These are phyloP conservation scores for Pontederia paniculata DNA, from an alignment of 176 grass and related monocot species.

Conservation along the genomic window DNA sequence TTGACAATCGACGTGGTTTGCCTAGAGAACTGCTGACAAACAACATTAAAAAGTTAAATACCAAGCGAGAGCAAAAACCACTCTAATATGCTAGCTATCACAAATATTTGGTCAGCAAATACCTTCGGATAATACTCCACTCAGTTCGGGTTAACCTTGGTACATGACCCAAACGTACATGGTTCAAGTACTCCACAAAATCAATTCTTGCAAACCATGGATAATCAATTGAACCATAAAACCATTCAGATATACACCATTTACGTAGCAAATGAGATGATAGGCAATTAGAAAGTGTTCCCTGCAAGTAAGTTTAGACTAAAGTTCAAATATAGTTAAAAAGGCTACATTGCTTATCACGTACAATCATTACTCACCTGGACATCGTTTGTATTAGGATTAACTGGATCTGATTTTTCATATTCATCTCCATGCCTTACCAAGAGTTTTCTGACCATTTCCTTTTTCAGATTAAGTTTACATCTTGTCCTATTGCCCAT, in stretches of 20 bases:
- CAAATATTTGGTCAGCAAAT: not conserved
- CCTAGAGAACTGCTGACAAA: conserved; percentile 58
- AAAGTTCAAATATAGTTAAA: not conserved
- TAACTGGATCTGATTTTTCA: not conserved
- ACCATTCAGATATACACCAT: conserved; percentile 78
- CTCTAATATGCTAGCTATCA: conserved; percentile 6
- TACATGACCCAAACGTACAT: conserved; percentile 43
- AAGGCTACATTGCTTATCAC: conserved; percentile 10
- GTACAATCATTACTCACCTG: conserved; percentile 4
- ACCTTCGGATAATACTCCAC: conserved; percentile 63
- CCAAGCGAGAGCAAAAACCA: conserved; percentile 6
- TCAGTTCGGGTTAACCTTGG: conserved; percentile 44
- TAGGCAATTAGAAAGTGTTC: conserved; percentile 31
- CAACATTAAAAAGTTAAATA: conserved; percentile 1
- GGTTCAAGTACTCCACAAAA: conserved; percentile 47
- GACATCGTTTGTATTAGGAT: no score
- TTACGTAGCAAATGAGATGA: conserved; percentile 43
- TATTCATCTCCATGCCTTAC: not conserved
- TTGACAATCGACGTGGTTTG: conserved; percentile 48
- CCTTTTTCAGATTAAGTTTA: conserved; percentile 22
- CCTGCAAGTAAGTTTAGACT: conserved; percentile 15
- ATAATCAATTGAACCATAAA: conserved; percentile 73
- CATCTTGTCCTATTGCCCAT: conserved; percentile 30
- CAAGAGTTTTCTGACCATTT: not conserved
- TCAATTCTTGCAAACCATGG: conserved; percentile 69